Evolutionary conservation across 2,329 filamentous ascomycete genomes (phyloP).

Genomic region (Claviceps sp.): DNA sequence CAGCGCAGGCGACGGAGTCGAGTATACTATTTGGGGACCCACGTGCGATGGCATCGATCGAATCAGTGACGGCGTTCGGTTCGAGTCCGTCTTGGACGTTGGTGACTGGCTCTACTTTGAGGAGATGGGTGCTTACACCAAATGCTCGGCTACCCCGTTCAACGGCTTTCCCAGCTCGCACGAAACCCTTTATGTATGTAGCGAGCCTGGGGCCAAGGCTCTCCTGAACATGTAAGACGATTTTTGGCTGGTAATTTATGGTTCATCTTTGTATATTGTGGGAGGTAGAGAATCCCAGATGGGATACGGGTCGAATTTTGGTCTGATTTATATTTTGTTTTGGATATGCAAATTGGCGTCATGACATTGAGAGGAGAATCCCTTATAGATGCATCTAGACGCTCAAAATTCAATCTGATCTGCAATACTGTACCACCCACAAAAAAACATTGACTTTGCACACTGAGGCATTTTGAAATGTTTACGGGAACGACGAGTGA

Average conservation of each 20-base stretch:
- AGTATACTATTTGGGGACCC: slow-evolving; percentile 96
- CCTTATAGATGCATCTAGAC: not conserved
- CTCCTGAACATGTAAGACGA: slow-evolving; percentile 33
- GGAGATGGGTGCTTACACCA: slow-evolving; percentile 97
- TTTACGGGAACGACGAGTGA: no score
- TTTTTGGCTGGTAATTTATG: not conserved
- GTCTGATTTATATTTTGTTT: not conserved
- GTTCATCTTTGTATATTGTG: no score
- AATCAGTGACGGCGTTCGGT: slow-evolving; percentile 69
- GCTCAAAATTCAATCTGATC: no score
- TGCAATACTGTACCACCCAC: not conserved
- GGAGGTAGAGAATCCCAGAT: not conserved
- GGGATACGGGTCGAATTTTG: not conserved
- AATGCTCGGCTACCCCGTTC: slow-evolving; percentile 94
- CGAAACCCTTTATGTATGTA: slow-evolving; percentile 88
- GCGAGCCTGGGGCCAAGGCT: slow-evolving; percentile 74
- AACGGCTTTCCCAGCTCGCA: slow-evolving; percentile 92
- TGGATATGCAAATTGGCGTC: not conserved
- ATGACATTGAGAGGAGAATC: not conserved
- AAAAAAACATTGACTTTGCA: not conserved
- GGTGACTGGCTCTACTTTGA: slow-evolving; percentile 99
- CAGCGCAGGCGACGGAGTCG: slow-evolving; percentile 38
- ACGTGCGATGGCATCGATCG: slow-evolving; percentile 97
- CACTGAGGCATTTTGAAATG: not conserved
- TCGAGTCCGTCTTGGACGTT: slow-evolving; percentile 67